Conservation (phyloP, 1,284 basidiomycete species). For the Austroboletus niveus region DNA sequence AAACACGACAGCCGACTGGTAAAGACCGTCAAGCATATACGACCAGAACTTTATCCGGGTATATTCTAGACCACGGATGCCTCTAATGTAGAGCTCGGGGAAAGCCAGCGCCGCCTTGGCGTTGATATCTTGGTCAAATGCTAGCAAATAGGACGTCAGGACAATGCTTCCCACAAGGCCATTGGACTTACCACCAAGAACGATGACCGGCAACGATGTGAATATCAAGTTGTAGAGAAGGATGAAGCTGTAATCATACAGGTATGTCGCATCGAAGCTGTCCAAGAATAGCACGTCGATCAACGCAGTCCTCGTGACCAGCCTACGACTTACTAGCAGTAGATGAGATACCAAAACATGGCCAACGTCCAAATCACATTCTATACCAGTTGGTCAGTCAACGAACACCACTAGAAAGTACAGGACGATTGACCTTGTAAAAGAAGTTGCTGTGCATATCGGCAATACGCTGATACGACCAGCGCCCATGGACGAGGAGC, state of each 20-base stretch:
- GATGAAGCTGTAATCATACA: slow-evolving; percentile 95
- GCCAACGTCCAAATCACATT: slow-evolving; percentile 90
- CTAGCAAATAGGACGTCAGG: slow-evolving; percentile 36
- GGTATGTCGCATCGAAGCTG: slow-evolving; percentile 92
- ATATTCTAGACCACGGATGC: slow-evolving; percentile 91
- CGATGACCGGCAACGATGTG: slow-evolving; percentile 90
- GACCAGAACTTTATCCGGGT: slow-evolving; percentile 91
- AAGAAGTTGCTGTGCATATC: slow-evolving; percentile 98
- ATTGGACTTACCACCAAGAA: slow-evolving; percentile 71
- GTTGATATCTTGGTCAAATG: slow-evolving; percentile 96
- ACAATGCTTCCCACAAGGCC: not conserved
- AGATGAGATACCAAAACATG: slow-evolving; percentile 94
- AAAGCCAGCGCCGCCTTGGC: slow-evolving; percentile 87
- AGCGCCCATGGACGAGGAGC: slow-evolving; percentile 91
- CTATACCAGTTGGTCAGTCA: slow-evolving; percentile 37
- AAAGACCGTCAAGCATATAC: slow-evolving; percentile 93
- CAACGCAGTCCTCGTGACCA: slow-evolving; percentile 1
- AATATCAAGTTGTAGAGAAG: slow-evolving; percentile 90
- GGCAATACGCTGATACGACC: slow-evolving; percentile 96
- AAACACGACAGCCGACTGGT: slow-evolving; percentile 89
- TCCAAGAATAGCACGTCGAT: slow-evolving; percentile 15
- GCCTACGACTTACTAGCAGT: slow-evolving; percentile 62
- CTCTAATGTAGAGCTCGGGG: slow-evolving; percentile 91
- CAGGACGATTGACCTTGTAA: slow-evolving; percentile 73
- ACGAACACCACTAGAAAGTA: not conserved